Evolutionary conservation across 306 rosid species (phyloP).

Genomic region (Mucuna pruriens): DNA sequence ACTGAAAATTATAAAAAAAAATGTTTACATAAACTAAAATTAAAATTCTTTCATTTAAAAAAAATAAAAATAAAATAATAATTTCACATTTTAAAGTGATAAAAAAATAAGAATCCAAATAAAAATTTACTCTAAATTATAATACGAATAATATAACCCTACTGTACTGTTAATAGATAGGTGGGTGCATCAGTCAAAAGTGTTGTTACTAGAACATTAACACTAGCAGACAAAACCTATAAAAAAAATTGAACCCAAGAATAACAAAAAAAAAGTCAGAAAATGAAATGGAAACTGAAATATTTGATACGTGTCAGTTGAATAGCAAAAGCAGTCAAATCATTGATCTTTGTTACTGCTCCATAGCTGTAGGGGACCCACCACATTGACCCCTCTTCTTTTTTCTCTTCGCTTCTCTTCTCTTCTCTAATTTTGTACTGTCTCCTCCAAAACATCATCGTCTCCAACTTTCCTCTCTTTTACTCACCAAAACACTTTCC

Average conservation of each 20-base stretch:
- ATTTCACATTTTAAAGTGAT: too few species aligned
- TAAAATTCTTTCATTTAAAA: too few species aligned
- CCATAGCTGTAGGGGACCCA: conserved; percentile 72
- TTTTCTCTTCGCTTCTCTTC: background rate
- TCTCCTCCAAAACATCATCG: background rate
- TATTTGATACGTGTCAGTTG: conserved; percentile 63
- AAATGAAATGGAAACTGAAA: conserved; percentile 23
- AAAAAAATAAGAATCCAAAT: too few species aligned
- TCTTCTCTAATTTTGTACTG: background rate
- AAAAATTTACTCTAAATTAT: background rate
- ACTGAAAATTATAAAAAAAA: too few species aligned
- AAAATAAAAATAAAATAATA: too few species aligned
- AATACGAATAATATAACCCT: background rate
- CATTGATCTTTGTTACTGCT: conserved; percentile 69
- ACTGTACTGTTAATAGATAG: background rate
- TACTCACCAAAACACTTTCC: conserved; percentile 21
- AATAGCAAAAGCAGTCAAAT: conserved; percentile 65
- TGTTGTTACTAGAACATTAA: background rate
- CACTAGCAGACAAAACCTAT: conserved; percentile 49
- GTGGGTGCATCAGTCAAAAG: background rate
- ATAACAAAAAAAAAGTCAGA: background rate
- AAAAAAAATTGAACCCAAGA: background rate
- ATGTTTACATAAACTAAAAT: too few species aligned
- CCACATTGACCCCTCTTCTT: background rate
- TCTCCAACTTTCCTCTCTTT: background rate